Base-by-base conservation (phyloP, 257 asterid genomes). In the Eustoma russellianum region DNA sequence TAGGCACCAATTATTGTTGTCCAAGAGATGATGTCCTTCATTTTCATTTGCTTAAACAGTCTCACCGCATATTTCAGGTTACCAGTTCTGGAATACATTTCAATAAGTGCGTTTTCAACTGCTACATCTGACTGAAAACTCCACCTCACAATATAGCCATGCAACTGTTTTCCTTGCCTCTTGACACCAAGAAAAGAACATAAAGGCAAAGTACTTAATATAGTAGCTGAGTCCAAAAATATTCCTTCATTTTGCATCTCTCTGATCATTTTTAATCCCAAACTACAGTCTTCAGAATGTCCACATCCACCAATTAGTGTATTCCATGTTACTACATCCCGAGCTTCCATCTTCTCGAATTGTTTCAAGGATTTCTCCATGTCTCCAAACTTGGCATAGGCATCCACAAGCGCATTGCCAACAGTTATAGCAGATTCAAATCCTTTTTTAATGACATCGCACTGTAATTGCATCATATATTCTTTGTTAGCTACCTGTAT, bases 141-240 rank as follows among this genome's bases (percentile, higher is more conserved):
- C 53, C 74, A 69, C 57, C 81, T 83, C 40, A 79, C 57, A 57
- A 79, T 76, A 71, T 70, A 76, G 64, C 85, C 79, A 72, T 89
- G 97, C 77, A 86, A 57, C 78, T 89, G 93, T 71, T 86, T 85
- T 41, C 93, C 95, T 59, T 85, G 89, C 40, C 80, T 74, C 72
- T 77, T 81, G 64, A 93, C 94, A 61, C 64, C 77, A 56, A 85
- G 80, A 51, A 59, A 55, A 53, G 95, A 77, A 71, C 93, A 85
- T 65, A 81, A 69, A 56, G 95, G 81, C 67, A 89, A 59, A 3
- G 79, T 57, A 57, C 74, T 79, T 64, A 85, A 67, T 30, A 85
- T 63, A 19, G 95, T 89, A 53, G 80, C 75, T 53, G 71, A 45
- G 63, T 81, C 94, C 38, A 90, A 88, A 62, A 57, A 46, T 38